Percentiles rank a stretch among this genome's conserved stretches.
These are phyloP conservation scores for Jatropha curcas DNA, from an alignment of 345 rosid species.

Conservation along the genomic window DNA sequence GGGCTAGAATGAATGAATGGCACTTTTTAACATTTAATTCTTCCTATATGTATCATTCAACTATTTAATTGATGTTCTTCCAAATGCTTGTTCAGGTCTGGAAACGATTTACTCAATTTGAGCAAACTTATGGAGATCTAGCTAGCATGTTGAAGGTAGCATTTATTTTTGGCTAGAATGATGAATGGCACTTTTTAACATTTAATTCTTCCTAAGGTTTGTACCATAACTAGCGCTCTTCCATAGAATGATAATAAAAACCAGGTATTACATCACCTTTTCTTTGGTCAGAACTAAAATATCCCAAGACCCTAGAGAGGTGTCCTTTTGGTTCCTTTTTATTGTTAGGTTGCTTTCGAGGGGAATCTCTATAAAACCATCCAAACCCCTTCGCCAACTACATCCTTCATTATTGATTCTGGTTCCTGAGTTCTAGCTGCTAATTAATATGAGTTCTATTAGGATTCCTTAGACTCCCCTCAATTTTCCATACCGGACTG, in stretches of 20 bases:
- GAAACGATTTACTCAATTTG: constrained; percentile 80
- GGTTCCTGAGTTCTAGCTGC: neutral
- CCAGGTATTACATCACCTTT: neutral
- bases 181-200: neutral
- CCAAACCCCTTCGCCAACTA: neutral
- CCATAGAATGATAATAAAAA: neutral
- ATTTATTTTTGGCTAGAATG: neutral
- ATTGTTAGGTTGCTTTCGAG: neutral
- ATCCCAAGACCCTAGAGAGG: neutral
- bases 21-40: neutral
- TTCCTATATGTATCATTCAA: neutral
- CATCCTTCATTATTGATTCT: neutral
- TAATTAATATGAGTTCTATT: neutral
- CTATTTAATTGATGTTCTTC: constrained; percentile 10
- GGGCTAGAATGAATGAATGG: too few relatives aligned
- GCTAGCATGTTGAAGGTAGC: constrained; percentile 88
- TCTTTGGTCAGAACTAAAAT: neutral
- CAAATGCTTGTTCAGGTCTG: constrained; percentile 60
- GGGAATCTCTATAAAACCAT: neutral
- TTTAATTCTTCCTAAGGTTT: neutral
- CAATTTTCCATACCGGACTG: neutral
- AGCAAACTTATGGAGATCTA: constrained; percentile 93
- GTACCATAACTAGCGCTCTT: neutral
- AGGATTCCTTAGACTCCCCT: neutral
- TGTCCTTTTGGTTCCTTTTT: neutral